Base-by-base conservation (phyloP, 2,329 filamentous ascomycete species). In the Ophiobolus disseminans region DNA sequence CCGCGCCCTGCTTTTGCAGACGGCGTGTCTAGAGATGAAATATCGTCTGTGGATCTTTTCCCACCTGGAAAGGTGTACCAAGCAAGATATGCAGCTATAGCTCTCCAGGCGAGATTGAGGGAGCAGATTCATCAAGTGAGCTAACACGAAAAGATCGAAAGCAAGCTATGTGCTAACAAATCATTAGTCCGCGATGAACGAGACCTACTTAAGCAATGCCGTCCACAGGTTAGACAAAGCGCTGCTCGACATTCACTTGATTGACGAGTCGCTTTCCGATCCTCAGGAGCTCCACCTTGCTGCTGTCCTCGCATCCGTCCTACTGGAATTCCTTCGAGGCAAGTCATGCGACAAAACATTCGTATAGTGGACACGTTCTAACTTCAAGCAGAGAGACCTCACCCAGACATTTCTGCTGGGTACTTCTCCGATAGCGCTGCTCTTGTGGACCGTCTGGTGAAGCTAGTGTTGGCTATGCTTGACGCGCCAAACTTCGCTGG, bases 291-390 rank as follows among this genome's bases (percentile, higher is more conserved):
- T 68, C 6, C 50, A 62, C 36, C 50, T 73, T 17, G 65, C 67
- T 5, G 58, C 60, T 22, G 59, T 66, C 2, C 43, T 73, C 6
- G 62, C 70, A 4, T 48, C 48, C 16, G 59, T 65, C 8, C 61
- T 73, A 22, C 38, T 72, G 4, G 63, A 66, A 17, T 70, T 74
- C 28, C 58, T 73, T 10, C 68, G 65, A 66, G 70, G 70, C 68
- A 62, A 43, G 56, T 50, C 19, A 36, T 32, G 14, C 26, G 14
- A 16, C 34, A 35, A 14, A 37, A 11, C 39, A 5, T 37, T 40
- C 26, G 17, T 36, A 3, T n/a, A 39, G 21, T 40, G 22, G 48
- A 28, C 50, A 53, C 60, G 30, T 31, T 44, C 62, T 70, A 54
- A 72, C 57, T 13, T 46, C 22, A 57, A 63, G 50, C 42, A 73